phyloP scores from a whole-genome alignment of 192 early-diverging fungal species.

The Chytriomyces confervae region DNA sequence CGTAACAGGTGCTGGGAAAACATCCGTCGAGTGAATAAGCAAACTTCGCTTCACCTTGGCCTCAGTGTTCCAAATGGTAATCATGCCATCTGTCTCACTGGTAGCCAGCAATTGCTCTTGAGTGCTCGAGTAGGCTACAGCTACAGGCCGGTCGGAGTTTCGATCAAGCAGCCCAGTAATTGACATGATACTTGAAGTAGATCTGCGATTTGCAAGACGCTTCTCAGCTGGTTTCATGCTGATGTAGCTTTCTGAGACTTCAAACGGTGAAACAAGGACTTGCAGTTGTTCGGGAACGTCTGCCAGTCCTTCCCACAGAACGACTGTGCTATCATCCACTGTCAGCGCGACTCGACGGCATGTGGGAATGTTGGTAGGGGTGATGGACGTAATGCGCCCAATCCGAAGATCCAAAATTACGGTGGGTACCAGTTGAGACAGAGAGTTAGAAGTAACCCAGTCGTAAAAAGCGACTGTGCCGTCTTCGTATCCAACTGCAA shows the following conservation, averaged over 20 bases:
- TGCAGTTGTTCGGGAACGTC: not conserved
- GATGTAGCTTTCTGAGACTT: constrained; percentile 14
- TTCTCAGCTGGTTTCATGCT: constrained; percentile 25
- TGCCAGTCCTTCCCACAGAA: constrained; percentile 36
- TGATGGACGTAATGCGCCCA: constrained; percentile 34
- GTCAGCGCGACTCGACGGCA: constrained; percentile 30
- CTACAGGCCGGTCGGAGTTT: constrained; percentile 31
- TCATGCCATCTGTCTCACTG: constrained; percentile 30
- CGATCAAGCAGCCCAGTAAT: constrained; percentile 25
- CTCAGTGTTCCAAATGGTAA: constrained; percentile 42
- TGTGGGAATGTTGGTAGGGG: constrained; percentile 28
- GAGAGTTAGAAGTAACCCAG: constrained; percentile 12
- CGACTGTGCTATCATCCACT: constrained; percentile 29
- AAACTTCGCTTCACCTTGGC: constrained; percentile 35
- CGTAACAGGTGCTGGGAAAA: constrained; percentile 33
- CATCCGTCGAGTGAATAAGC: constrained; percentile 35
- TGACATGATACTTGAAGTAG: constrained; percentile 25
- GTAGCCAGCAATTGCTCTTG: constrained; percentile 38
- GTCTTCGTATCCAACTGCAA: constrained; percentile 41
- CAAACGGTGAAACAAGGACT: constrained; percentile 27
- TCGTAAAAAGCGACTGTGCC: constrained; percentile 35
- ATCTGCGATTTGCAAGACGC: constrained; percentile 6
- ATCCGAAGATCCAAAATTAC: constrained; percentile 25
- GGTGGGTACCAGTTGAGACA: constrained; percentile 15
- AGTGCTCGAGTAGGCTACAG: constrained; percentile 36